Base-by-base conservation (phyloP, 2,329 filamentous ascomycete genomes). In the Fusarium udum region DNA sequence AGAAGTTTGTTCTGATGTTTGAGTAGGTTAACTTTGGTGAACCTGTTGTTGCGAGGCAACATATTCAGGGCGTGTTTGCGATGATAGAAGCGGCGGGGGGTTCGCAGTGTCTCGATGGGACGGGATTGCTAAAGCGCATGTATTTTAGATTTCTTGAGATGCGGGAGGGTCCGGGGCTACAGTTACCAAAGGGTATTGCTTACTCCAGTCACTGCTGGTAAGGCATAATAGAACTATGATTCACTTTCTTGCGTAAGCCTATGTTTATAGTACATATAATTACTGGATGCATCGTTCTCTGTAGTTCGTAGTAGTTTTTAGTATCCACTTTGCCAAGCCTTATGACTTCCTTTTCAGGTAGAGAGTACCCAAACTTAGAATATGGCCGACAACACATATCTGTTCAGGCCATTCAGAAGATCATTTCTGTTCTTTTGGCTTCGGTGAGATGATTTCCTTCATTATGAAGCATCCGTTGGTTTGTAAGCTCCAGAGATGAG, bases 321-420 rank as follows among this genome's bases (percentile, higher is more conserved):
- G 31, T 52, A 4, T 6, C 48, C 48, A 34, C 31, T 52, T 52
- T 36, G 31, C 49, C 49, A 36, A 52, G 49, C 31, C 8, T 52
- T 36, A 52, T 8, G 12, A 52, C 49, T 52, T 52, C 49, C 49
- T 24, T 6, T 52, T 12, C 6, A 20, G 6, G 49, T 52, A 24
- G 12, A 20, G 13, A 2, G 13, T 20, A 0, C n/a, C 9, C 3
- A 11, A 3, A 15, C 3, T 4, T 4, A 10, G 16, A 51, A 7
- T 11, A 34, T 20, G 48, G 11, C 7, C 6, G 8, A 13, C 31
- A 20, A 24, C 16, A 15, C 9, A 20, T 8, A 8, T 26, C 9
- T 0, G 9, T 24, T 4, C 9, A 6, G n/a, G 18, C 18, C 48
- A 52, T 36, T 36, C 8, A 52, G 3, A 36, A 3, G 3, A 15